Conservation (phyloP, 768 basidiomycete genomes). For the Gymnopilus junonius region DNA sequence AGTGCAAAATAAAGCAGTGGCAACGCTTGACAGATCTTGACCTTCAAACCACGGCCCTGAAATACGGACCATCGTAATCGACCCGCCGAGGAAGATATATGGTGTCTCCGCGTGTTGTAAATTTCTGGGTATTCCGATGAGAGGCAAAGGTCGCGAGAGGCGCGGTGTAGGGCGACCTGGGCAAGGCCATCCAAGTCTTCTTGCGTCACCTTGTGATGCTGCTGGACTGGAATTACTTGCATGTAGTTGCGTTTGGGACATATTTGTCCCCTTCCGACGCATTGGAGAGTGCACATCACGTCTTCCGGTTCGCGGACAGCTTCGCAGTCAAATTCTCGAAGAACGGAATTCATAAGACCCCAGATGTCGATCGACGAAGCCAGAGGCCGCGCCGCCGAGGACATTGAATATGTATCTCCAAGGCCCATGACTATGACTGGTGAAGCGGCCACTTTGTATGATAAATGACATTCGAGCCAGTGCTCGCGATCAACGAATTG, state of each 20-base stretch:
- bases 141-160: conserved; percentile 38
- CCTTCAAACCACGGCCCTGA: conserved; percentile 8
- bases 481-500: conserved; percentile 45
- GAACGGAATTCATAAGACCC: conserved; percentile 42
- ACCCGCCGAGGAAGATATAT: conserved; percentile 13
- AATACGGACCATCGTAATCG: conserved; percentile 15
- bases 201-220: conserved; percentile 4
- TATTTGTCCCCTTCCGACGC: conserved; percentile 14
- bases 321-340: conserved; percentile 49
- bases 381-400: conserved; percentile 3
- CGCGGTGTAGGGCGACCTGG: conserved; percentile 28
- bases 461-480: conserved; percentile 53
- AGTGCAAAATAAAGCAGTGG: conserved; percentile 19
- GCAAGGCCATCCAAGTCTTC: conserved; percentile 18
- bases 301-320: conserved; percentile 24
- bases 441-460: conserved; percentile 35
- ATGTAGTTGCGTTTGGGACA: conserved; percentile 14
- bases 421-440: conserved; percentile 23
- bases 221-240: conserved; percentile 12
- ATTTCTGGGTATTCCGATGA: conserved; percentile 31
- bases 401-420: conserved; percentile 4
- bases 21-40: conserved; percentile 3
- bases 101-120: conserved; percentile 15
- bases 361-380: conserved; percentile 39
- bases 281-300: conserved; percentile 3